phyloP scores from a whole-genome alignment of 108 stramenopile genomes.

The Pinguiococcus pyrenoidosus region DNA sequence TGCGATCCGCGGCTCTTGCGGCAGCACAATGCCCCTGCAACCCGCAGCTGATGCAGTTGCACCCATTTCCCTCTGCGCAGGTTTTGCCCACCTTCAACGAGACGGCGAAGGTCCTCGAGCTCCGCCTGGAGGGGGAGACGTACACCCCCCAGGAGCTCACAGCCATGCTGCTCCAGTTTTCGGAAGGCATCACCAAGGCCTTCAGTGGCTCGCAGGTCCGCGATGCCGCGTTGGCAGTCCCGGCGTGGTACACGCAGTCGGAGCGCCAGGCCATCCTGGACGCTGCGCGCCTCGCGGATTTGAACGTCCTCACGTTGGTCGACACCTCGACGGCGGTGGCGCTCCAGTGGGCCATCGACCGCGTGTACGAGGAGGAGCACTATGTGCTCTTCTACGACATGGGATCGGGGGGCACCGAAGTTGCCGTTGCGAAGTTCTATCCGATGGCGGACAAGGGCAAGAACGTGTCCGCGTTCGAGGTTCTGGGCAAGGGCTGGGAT shows the following conservation, averaged over 20 bases:
- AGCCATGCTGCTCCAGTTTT: slow-evolving; percentile 72
- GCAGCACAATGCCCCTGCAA: too few species aligned
- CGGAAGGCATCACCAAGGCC: slow-evolving; percentile 61
- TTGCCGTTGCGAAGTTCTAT: slow-evolving; percentile 30
- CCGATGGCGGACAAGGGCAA: slow-evolving; percentile 54
- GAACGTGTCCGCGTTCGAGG: slow-evolving; percentile 74
- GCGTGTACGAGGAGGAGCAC: slow-evolving; percentile 59
- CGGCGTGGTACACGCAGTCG: slow-evolving; percentile 79
- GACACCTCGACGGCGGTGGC: slow-evolving; percentile 97
- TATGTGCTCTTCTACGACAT: slow-evolving; percentile 92
- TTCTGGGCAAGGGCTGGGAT: slow-evolving; percentile 88
- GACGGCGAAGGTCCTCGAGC: slow-evolving; percentile 51
- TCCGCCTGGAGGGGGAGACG: slow-evolving; percentile 48
- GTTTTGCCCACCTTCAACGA: slow-evolving; percentile 64
- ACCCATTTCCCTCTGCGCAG: too few species aligned
- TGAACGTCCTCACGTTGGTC: slow-evolving; percentile 71
- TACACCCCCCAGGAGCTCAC: slow-evolving; percentile 91
- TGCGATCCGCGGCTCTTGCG: too few species aligned
- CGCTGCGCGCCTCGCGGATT: slow-evolving; percentile 80
- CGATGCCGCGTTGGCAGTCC: slow-evolving; percentile 90
- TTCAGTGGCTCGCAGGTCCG: slow-evolving; percentile 56
- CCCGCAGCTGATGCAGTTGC: too few species aligned
- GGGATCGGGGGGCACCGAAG: slow-evolving; percentile 79
- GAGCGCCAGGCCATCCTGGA: slow-evolving; percentile 80
- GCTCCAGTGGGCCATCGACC: slow-evolving; percentile 88